phyloP scores from a whole-genome alignment of 2,329 filamentous ascomycete species.

The Neofusicoccum umdonicola region DNA sequence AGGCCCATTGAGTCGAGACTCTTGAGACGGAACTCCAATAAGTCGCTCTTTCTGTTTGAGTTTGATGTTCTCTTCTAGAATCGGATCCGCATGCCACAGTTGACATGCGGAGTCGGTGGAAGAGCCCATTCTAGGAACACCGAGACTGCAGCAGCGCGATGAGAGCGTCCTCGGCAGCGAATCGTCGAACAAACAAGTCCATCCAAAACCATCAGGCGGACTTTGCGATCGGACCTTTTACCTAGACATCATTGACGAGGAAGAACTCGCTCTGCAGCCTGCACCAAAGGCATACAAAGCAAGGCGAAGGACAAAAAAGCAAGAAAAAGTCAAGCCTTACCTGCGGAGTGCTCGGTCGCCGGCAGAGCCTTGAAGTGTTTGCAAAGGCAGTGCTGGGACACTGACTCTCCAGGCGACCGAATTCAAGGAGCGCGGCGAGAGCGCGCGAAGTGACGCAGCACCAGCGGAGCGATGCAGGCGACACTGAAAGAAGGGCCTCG shows the following conservation, averaged over 20 bases:
- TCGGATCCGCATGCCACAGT: background rate
- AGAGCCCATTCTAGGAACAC: background rate
- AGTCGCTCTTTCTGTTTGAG: constrained; percentile 2
- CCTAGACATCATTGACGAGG: constrained; percentile 13
- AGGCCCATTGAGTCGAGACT: constrained; percentile 4
- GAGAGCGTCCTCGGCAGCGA: constrained; percentile 8
- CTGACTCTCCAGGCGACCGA: constrained; percentile 10
- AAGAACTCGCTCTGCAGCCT: background rate
- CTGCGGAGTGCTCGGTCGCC: background rate
- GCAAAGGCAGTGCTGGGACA: background rate
- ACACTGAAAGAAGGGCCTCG: background rate
- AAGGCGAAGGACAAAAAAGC: background rate
- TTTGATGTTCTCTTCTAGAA: constrained; percentile 14
- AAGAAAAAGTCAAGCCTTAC: background rate
- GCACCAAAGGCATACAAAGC: background rate
- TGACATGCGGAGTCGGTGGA: background rate
- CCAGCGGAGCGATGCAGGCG: background rate
- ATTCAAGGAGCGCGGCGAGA: background rate
- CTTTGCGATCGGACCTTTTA: constrained; percentile 17
- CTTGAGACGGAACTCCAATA: constrained; percentile 14
- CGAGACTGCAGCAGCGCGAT: background rate
- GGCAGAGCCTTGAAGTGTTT: constrained; percentile 4
- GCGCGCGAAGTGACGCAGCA: background rate
- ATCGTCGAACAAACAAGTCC: background rate
- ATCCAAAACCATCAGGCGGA: background rate